These are phyloP conservation scores for Daldinia loculata DNA, from an alignment of 495 filamentous ascomycete genomes.

Conservation along the genomic window DNA sequence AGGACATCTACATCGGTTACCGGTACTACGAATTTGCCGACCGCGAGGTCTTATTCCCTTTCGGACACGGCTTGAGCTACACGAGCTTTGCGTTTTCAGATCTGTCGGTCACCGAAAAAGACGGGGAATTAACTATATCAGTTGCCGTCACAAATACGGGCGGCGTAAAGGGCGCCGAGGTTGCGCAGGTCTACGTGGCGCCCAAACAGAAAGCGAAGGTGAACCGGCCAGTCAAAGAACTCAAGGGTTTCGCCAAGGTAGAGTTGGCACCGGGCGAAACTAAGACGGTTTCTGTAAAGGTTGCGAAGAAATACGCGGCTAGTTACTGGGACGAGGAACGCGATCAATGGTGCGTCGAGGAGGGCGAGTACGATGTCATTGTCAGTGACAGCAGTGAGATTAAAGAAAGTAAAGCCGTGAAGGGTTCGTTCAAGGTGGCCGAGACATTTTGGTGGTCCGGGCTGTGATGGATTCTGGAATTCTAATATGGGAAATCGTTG, in stretches of 20 bases:
- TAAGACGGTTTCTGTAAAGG: constrained; percentile 62
- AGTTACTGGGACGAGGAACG: constrained; percentile 77
- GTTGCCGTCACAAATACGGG: constrained; percentile 65
- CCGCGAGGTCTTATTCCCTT: constrained; percentile 70
- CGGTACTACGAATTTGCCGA: constrained; percentile 75
- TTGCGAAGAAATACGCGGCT: constrained; percentile 68
- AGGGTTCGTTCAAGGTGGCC: constrained; percentile 58
- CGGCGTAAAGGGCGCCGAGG: constrained; percentile 70
- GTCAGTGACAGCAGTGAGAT: constrained; percentile 62
- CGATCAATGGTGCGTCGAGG: constrained; percentile 71
- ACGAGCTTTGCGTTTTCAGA: constrained; percentile 70
- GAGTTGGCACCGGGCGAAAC: constrained; percentile 69
- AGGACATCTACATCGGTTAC: constrained; percentile 81
- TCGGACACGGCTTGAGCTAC: constrained; percentile 80
- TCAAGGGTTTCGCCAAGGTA: constrained; percentile 80
- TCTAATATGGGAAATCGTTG: not conserved
- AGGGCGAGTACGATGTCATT: constrained; percentile 68
- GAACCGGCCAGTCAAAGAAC: constrained; percentile 69
- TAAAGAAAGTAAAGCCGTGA: constrained; percentile 50
- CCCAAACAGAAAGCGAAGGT: constrained; percentile 57
- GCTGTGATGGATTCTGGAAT: constrained; percentile 34
- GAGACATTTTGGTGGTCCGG: constrained; percentile 68
- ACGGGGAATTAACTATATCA: constrained; percentile 55
- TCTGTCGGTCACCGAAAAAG: constrained; percentile 51
- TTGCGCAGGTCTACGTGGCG: constrained; percentile 68